Percentiles rank a stretch among this genome's conserved stretches.
phyloP scores from a whole-genome alignment of 129 eudicot genomes.

The Pittosporum tobira region DNA sequence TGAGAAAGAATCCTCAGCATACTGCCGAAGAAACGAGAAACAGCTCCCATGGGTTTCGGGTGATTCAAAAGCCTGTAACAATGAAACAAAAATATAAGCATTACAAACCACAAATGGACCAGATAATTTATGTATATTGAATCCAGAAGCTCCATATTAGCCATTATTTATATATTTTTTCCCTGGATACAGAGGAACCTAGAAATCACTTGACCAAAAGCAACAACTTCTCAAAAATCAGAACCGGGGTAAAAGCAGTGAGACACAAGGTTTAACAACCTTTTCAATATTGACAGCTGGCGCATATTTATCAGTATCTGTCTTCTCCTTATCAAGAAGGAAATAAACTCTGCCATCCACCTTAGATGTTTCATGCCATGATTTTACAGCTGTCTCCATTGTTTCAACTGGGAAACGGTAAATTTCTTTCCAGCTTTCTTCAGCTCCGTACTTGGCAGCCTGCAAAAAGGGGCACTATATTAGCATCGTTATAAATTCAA shows the following conservation, averaged over 20 bases:
- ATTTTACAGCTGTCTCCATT: conserved; percentile 78
- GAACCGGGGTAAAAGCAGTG: neutral
- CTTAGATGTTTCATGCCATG: conserved; percentile 85
- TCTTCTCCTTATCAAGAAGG: conserved; percentile 70
- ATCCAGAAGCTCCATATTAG: conserved; percentile 4
- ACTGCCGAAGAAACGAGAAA: conserved; percentile 65
- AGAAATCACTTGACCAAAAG: conserved; percentile 1
- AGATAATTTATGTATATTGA: neutral
- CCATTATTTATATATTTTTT: neutral
- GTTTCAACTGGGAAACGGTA: conserved; percentile 85
- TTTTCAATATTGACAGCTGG: conserved; percentile 89
- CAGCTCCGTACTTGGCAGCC: conserved; percentile 56
- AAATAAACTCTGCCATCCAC: conserved; percentile 82
- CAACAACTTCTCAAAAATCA: neutral
- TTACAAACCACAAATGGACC: neutral
- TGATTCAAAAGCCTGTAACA: conserved; percentile 79
- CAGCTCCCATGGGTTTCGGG: conserved; percentile 88
- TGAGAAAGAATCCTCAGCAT: conserved; percentile 76
- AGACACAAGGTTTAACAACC: conserved; percentile 30
- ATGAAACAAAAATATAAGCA: conserved; percentile 9
- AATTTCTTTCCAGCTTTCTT: conserved; percentile 39
- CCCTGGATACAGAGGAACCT: neutral
- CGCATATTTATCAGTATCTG: conserved; percentile 80
- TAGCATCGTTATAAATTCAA: neutral
- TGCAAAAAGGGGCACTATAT: conserved; percentile 24